Conservation (phyloP, 2,329 filamentous ascomycete species). For the Pestalotiopsis sp. region DNA sequence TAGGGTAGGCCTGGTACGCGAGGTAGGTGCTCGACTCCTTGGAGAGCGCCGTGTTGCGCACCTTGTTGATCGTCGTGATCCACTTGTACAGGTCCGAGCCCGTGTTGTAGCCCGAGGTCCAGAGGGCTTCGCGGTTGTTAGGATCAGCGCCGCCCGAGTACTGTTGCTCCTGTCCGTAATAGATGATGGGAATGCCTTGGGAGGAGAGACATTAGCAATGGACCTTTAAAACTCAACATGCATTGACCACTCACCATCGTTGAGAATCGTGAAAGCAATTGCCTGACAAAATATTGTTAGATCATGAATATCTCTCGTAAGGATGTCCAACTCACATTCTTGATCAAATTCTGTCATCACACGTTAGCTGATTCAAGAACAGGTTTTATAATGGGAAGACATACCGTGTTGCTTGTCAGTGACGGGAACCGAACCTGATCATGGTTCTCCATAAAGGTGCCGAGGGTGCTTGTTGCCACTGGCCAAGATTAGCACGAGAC, state of each 20-base stretch:
- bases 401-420: conserved; percentile 42
- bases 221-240: too few species aligned
- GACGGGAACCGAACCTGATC: conserved; percentile 47
- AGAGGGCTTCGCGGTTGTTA: conserved; percentile 50
- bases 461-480: conserved; percentile 36
- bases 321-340: conserved; percentile 37
- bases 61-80: conserved; percentile 48
- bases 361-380: neutral
- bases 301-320: neutral
- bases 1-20: conserved; percentile 36
- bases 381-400: neutral
- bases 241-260: conserved; percentile 35
- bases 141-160: conserved; percentile 44
- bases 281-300: conserved; percentile 19
- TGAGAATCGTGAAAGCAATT: conserved; percentile 55
- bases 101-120: conserved; percentile 48
- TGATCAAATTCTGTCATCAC: conserved; percentile 38
- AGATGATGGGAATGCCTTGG: conserved; percentile 55
- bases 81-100: conserved; percentile 43
- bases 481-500: neutral
- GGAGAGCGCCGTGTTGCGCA: conserved; percentile 47
- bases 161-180: conserved; percentile 61
- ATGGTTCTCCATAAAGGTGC: conserved; percentile 52
- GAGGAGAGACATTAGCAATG: neutral
- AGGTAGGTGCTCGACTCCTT: conserved; percentile 37